Evolutionary conservation across 2,329 filamentous ascomycete species (phyloP).

Genomic region (Tolypocladium amazonense): DNA sequence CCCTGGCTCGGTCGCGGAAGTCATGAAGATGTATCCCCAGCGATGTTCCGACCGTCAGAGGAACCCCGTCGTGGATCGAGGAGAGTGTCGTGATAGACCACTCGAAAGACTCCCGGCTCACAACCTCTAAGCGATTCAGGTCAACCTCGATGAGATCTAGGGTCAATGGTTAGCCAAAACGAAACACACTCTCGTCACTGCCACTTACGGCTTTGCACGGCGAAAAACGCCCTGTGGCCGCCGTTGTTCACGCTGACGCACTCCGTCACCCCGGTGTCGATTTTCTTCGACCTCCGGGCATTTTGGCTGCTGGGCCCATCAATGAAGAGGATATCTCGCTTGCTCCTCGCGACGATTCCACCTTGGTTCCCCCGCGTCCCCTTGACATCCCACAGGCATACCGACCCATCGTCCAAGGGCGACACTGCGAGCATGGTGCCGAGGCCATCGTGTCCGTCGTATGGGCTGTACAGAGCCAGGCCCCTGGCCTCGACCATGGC

Average conservation of each 20-base stretch:
- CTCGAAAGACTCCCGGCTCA: slow-evolving; percentile 63
- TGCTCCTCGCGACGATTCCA: slow-evolving; percentile 54
- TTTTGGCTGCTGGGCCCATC: slow-evolving; percentile 34
- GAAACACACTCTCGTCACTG: neutral
- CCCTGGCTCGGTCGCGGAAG: slow-evolving; percentile 38
- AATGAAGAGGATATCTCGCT: slow-evolving; percentile 55
- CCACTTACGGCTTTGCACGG: slow-evolving; percentile 57
- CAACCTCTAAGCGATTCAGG: slow-evolving; percentile 57
- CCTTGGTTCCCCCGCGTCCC: slow-evolving; percentile 45
- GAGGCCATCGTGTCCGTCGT: slow-evolving; percentile 33
- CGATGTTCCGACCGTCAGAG: slow-evolving; percentile 76
- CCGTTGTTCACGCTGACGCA: slow-evolving; percentile 70
- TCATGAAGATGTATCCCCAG: slow-evolving; percentile 77
- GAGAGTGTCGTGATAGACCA: slow-evolving; percentile 80
- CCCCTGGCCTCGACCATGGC: slow-evolving; percentile 59
- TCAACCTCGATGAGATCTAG: slow-evolving; percentile 71
- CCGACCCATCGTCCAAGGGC: slow-evolving; percentile 74
- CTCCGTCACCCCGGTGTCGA: slow-evolving; percentile 66
- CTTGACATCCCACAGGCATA: slow-evolving; percentile 77
- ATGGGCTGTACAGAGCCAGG: slow-evolving; percentile 52
- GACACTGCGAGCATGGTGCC: slow-evolving; percentile 51
- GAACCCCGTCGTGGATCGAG: slow-evolving; percentile 50
- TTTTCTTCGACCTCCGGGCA: slow-evolving; percentile 46
- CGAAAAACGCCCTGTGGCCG: slow-evolving; percentile 63
- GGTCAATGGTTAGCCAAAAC: neutral